Conservation (phyloP, 1,139 yeast genomes). For the Suhomyces chickasaworum region DNA sequence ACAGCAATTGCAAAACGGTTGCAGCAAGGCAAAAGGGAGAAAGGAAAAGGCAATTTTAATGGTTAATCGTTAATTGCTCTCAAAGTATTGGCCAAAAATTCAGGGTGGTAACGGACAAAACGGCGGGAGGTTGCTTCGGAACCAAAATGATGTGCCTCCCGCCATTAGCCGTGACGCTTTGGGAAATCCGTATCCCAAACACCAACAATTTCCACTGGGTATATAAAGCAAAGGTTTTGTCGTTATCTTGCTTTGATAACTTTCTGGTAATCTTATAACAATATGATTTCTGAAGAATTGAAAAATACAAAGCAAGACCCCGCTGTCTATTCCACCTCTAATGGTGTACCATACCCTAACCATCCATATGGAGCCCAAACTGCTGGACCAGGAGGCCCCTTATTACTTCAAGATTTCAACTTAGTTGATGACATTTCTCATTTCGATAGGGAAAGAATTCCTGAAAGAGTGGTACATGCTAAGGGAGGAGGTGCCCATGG, state of each 20-base stretch:
- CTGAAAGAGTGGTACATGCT: conserved; percentile 67
- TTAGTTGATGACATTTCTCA: conserved; percentile 59
- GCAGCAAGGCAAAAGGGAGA: neutral
- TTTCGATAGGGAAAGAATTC: conserved; percentile 62
- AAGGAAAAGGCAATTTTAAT: too few species aligned
- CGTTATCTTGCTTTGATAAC: too few species aligned
- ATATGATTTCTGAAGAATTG: conserved; percentile 25
- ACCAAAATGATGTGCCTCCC: neutral
- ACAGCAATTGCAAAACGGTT: conserved; percentile 5
- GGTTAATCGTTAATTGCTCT: conserved; percentile 9
- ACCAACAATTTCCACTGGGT: neutral
- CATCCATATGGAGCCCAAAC: conserved; percentile 34
- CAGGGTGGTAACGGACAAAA: too few species aligned
- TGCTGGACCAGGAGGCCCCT: conserved; percentile 52
- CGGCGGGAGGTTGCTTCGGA: conserved; percentile 1
- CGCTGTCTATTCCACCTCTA: conserved; percentile 32
- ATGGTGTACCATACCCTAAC: conserved; percentile 28
- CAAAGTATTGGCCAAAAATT: conserved; percentile 5
- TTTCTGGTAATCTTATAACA: too few species aligned
- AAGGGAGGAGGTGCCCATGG: conserved; percentile 68
- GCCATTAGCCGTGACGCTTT: neutral
- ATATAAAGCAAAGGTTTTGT: too few species aligned
- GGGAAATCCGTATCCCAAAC: neutral
- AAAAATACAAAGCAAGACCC: conserved; percentile 18
- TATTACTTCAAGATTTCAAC: conserved; percentile 58